These are phyloP conservation scores for Saksenaea oblongispora DNA, from an alignment of 371 early-diverging fungal genomes.

Conservation along the genomic window DNA sequence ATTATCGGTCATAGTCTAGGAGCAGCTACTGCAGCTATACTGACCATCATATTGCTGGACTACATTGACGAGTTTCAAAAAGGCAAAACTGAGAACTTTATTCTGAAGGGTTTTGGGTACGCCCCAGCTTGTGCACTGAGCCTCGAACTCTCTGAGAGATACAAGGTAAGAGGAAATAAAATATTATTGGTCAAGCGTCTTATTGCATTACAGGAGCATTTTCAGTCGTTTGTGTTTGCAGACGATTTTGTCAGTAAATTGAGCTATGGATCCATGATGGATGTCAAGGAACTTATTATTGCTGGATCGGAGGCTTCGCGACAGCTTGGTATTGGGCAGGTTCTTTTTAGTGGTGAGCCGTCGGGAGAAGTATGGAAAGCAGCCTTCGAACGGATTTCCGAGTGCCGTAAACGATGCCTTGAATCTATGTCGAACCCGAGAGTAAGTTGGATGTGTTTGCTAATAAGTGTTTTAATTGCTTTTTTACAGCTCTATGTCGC, in stretches of 20 bases:
- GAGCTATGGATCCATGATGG: slow-evolving; percentile 54
- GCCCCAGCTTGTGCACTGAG: slow-evolving; percentile 52
- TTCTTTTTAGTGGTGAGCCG: slow-evolving; percentile 33
- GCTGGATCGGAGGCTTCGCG: slow-evolving; percentile 46
- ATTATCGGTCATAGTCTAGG: slow-evolving; percentile 87
- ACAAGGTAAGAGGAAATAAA: slow-evolving; percentile 25
- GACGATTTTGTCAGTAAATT: slow-evolving; percentile 54
- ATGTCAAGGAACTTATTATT: slow-evolving; percentile 48
- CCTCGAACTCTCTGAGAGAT: slow-evolving; percentile 42
- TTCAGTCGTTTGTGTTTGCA: slow-evolving; percentile 52
- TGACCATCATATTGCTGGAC: slow-evolving; percentile 77
- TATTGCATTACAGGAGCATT: slow-evolving; percentile 27
- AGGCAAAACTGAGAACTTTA: slow-evolving; percentile 32
- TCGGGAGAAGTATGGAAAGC: slow-evolving; percentile 41
- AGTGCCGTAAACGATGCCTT: slow-evolving; percentile 37
- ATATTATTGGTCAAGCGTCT: not conserved
- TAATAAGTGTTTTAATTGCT: not conserved
- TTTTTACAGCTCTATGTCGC: slow-evolving; percentile 43
- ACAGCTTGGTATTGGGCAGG: slow-evolving; percentile 31
- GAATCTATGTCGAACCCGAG: slow-evolving; percentile 41
- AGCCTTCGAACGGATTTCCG: slow-evolving; percentile 41
- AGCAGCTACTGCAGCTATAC: slow-evolving; percentile 76
- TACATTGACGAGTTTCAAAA: slow-evolving; percentile 58
- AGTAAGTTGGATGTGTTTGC: slow-evolving; percentile 22
- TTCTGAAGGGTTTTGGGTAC: slow-evolving; percentile 44